A percentile compares a stretch with the other conserved stretches of the same genome.
These are phyloP conservation scores for Zygosaccharomyces gambellarensis DNA, from an alignment of 805 yeast species.

Conservation along the genomic window DNA sequence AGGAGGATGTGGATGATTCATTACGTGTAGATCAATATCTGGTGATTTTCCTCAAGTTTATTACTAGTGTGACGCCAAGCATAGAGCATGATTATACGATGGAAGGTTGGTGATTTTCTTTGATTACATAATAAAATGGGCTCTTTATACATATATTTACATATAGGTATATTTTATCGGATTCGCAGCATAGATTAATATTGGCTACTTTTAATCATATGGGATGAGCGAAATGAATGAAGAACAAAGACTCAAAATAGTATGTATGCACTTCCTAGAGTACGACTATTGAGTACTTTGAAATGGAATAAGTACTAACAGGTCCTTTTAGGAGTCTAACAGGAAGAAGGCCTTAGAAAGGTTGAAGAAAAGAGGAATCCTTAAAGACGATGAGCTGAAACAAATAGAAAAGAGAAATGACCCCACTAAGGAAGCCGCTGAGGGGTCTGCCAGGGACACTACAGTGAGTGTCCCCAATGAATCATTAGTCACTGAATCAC, in stretches of 20 bases:
- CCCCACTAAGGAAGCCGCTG: conserved; percentile 2
- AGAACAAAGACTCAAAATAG: conserved; percentile 35
- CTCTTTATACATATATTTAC: conserved; percentile 2
- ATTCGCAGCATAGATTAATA: conserved; percentile 2
- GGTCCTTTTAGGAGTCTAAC: conserved; percentile 49
- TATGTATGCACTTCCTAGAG: conserved; percentile 14
- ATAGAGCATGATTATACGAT: conserved; percentile 98
- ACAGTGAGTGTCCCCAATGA: neutral
- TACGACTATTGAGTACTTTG: neutral
- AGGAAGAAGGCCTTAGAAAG: conserved; percentile 58
- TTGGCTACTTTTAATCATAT: neutral
- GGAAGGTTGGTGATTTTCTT: conserved; percentile 63
- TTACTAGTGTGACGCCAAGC: conserved; percentile 95
- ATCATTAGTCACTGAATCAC: neutral
- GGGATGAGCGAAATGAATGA: conserved; percentile 19
- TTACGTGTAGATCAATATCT: conserved; percentile 88
- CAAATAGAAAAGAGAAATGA: conserved; percentile 24
- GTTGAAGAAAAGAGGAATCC: conserved; percentile 43
- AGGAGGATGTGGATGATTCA: conserved; percentile 39
- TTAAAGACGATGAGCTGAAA: conserved; percentile 21
- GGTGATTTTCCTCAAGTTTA: conserved; percentile 84
- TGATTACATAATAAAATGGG: conserved; percentile 2
- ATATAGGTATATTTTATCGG: conserved; percentile 1
- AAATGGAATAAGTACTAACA: neutral
- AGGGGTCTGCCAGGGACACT: neutral